phyloP scores from a whole-genome alignment of 2,329 filamentous ascomycete genomes.

The Fusarium cicatricum region DNA sequence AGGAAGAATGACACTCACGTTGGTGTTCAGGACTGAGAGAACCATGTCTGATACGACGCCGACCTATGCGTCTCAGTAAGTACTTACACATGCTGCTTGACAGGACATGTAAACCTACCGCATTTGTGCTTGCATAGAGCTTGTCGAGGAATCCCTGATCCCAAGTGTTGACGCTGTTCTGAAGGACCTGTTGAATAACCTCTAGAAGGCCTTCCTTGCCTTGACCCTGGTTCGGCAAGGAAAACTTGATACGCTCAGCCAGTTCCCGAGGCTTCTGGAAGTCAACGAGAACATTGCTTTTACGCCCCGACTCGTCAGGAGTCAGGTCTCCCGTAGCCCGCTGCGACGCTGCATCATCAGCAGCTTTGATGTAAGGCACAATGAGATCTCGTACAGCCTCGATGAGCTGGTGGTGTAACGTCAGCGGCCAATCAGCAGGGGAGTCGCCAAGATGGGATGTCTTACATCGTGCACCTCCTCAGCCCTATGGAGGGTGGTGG shows the following conservation, averaged over 20 bases:
- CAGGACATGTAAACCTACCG: constrained; percentile 57
- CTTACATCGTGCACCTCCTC: constrained; percentile 46
- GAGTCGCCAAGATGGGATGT: constrained; percentile 6
- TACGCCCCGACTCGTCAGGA: constrained; percentile 48
- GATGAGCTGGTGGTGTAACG: constrained; percentile 63
- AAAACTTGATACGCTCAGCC: constrained; percentile 62
- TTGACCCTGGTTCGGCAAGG: constrained; percentile 65
- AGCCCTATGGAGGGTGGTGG: constrained; percentile 43
- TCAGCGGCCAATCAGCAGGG: constrained; percentile 33
- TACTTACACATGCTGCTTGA: neutral
- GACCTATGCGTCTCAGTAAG: constrained; percentile 57
- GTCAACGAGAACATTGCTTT: constrained; percentile 69
- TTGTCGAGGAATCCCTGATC: constrained; percentile 97
- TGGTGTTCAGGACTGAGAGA: constrained; percentile 88
- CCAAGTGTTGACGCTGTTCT: constrained; percentile 97
- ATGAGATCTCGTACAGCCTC: constrained; percentile 72
- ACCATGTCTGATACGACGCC: constrained; percentile 87
- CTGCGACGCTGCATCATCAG: constrained; percentile 67
- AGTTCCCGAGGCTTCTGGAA: constrained; percentile 66
- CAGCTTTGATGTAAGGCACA: constrained; percentile 74
- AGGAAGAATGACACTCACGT: constrained; percentile 59
- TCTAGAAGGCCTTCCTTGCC: constrained; percentile 79
- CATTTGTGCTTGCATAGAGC: constrained; percentile 88
- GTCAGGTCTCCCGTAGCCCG: constrained; percentile 61
- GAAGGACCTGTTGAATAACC: constrained; percentile 74